Evolutionary conservation across 345 rosid species (phyloP).

Genomic region (Linum tenue): DNA sequence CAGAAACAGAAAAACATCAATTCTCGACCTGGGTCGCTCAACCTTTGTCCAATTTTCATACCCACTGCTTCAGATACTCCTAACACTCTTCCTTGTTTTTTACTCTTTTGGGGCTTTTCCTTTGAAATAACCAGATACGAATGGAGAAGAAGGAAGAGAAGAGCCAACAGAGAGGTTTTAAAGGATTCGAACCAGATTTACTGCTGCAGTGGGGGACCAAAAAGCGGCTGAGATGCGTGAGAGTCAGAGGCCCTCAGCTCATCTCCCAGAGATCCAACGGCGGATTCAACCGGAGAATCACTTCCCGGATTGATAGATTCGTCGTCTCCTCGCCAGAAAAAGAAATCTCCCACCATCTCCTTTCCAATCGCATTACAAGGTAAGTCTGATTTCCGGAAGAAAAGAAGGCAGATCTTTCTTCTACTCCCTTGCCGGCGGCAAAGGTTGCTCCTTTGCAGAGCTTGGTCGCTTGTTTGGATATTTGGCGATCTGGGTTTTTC

Average conservation of each 20-base stretch:
- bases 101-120: background rate
- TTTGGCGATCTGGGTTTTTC: background rate
- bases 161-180: conserved; percentile 27
- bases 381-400: conserved; percentile 9
- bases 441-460: too few species aligned
- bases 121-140: background rate
- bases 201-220: conserved; percentile 65
- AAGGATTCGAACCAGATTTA: conserved; percentile 41
- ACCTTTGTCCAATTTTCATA: too few species aligned
- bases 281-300: conserved; percentile 34
- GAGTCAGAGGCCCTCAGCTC: conserved; percentile 53
- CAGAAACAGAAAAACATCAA: too few species aligned
- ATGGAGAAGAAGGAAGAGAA: conserved; percentile 37
- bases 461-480: background rate
- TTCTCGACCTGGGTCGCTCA: too few species aligned
- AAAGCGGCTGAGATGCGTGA: conserved; percentile 67
- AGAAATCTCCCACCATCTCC: conserved; percentile 28
- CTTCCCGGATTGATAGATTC: conserved; percentile 35
- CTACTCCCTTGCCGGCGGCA: background rate
- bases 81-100: background rate
- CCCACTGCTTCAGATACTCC: background rate
- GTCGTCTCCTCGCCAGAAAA: conserved; percentile 28
- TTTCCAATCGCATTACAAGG: conserved; percentile 45
- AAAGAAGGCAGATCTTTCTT: background rate
- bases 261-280: conserved; percentile 39